A percentile compares a stretch with the other conserved stretches of the same genome.
These are phyloP conservation scores for Teratosphaeria viscida DNA, from an alignment of 2,329 filamentous ascomycete species.

Conservation along the genomic window DNA sequence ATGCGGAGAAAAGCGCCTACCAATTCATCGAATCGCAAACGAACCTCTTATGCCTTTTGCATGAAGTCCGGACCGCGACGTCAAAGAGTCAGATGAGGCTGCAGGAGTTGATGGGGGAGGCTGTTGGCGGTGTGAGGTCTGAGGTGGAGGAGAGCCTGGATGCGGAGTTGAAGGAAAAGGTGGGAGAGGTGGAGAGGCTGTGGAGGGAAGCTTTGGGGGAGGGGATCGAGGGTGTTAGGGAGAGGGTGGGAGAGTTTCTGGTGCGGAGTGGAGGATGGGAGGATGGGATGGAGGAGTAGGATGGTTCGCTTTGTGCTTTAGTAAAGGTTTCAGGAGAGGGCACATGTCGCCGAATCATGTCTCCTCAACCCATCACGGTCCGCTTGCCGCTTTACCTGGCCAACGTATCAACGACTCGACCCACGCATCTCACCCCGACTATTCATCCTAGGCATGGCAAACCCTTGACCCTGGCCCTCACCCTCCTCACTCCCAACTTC, in stretches of 20 bases:
- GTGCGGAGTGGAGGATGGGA: conserved; percentile 79
- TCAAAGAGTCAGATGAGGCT: conserved; percentile 58
- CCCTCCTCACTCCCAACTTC: not conserved
- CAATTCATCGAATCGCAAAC: conserved; percentile 95
- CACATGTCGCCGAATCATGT: too few species aligned
- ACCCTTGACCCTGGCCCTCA: not conserved
- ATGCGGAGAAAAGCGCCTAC: conserved; percentile 85
- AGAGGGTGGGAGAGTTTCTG: conserved; percentile 62
- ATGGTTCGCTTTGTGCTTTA: not conserved
- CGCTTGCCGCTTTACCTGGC: too few species aligned
- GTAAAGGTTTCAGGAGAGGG: too few species aligned
- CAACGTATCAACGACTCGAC: not conserved
- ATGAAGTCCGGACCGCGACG: conserved; percentile 76
- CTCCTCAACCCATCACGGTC: not conserved
- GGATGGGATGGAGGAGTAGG: conserved; percentile 40
- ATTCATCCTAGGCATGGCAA: not conserved
- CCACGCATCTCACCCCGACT: not conserved
- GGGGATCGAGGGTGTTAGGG: conserved; percentile 61
- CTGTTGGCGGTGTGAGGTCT: conserved; percentile 46
- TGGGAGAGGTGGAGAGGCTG: conserved; percentile 78
- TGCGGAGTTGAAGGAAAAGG: conserved; percentile 85
- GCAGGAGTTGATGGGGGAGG: conserved; percentile 50
- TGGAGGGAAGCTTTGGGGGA: conserved; percentile 82
- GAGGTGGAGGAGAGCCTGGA: conserved; percentile 64
- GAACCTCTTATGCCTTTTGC: conserved; percentile 78